Conservation (phyloP, 768 basidiomycete species). For the Hypholoma sublateritium region DNA sequence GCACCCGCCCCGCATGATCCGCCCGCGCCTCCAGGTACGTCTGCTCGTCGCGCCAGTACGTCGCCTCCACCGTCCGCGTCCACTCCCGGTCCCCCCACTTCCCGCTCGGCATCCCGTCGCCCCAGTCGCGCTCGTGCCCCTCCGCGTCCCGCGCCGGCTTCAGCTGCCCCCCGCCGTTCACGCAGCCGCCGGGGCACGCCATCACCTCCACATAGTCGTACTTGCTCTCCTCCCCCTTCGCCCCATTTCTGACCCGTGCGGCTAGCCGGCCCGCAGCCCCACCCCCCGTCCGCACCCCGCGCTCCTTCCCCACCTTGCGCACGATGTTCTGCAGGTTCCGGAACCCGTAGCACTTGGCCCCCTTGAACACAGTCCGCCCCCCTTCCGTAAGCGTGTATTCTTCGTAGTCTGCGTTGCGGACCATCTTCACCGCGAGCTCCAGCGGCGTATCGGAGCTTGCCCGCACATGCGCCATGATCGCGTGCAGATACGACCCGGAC, state of each 20-base stretch:
- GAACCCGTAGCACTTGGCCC: slow-evolving; percentile 96
- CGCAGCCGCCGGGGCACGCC: slow-evolving; percentile 98
- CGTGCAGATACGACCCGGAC: slow-evolving; percentile 91
- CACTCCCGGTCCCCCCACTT: slow-evolving; percentile 85
- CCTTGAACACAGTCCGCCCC: slow-evolving; percentile 78
- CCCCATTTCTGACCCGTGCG: slow-evolving; percentile 30
- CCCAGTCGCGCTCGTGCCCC: slow-evolving; percentile 66
- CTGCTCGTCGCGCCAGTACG: slow-evolving; percentile 64
- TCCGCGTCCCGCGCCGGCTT: slow-evolving; percentile 60
- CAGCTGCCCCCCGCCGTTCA: slow-evolving; percentile 95
- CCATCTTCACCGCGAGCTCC: slow-evolving; percentile 49
- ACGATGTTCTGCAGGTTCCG: slow-evolving; percentile 97
- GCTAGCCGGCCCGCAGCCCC: slow-evolving; percentile 33
- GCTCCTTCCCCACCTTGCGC: slow-evolving; percentile 85
- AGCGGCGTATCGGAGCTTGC: slow-evolving; percentile 42
- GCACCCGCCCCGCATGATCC: slow-evolving; percentile 27
- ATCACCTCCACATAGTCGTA: slow-evolving; percentile 98
- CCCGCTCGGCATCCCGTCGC: slow-evolving; percentile 43
- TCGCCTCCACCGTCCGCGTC: slow-evolving; percentile 76
- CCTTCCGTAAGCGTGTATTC: slow-evolving; percentile 58
- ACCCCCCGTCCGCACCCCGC: slow-evolving; percentile 66
- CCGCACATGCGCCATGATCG: slow-evolving; percentile 62
- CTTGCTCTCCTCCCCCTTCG: slow-evolving; percentile 38
- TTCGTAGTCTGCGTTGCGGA: slow-evolving; percentile 78
- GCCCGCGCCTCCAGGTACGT: slow-evolving; percentile 9